phyloP scores from a whole-genome alignment of 2,329 filamentous ascomycete species.

The Botrytis elliptica region DNA sequence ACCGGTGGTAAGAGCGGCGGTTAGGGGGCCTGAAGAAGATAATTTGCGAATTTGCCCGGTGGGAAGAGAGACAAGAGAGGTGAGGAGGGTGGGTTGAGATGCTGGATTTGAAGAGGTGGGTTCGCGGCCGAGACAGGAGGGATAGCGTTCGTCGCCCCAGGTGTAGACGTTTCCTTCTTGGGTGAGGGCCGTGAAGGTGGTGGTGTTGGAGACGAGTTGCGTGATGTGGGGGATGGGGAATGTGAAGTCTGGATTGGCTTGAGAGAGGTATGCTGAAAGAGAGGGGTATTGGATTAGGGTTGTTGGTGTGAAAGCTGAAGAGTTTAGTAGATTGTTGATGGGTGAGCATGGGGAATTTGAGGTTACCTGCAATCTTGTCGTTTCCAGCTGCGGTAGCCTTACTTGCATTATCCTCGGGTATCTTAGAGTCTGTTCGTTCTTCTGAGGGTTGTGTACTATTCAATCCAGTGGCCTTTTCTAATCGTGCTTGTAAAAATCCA shows the following conservation, averaged over 20 bases:
- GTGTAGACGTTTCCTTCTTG: constrained; percentile 42
- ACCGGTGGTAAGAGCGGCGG: constrained; percentile 57
- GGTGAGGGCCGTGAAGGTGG: constrained; percentile 42
- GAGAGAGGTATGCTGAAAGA: constrained; percentile 23
- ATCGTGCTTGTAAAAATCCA: constrained; percentile 26
- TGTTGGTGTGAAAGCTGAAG: constrained; percentile 10
- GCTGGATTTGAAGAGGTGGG: constrained; percentile 45
- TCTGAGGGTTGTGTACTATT: background rate
- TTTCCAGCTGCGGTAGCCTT: constrained; percentile 42
- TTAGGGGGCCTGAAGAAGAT: constrained; percentile 52
- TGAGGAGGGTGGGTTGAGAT: constrained; percentile 46
- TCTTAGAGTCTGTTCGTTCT: background rate
- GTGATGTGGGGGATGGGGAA: constrained; percentile 22
- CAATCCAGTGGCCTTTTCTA: constrained; percentile 18
- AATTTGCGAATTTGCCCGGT: constrained; percentile 54
- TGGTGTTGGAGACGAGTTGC: constrained; percentile 40
- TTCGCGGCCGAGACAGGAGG: constrained; percentile 55
- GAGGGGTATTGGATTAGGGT: constrained; percentile 27
- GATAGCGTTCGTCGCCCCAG: constrained; percentile 59
- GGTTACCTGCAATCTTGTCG: constrained; percentile 29
- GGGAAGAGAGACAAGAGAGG: constrained; percentile 51
- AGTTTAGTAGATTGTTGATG: background rate
- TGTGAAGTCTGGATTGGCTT: constrained; percentile 6
- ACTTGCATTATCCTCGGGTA: background rate
- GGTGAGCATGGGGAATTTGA: background rate